Conservation (phyloP, 1,139 yeast genomes). For the Entelexis paramagnoliae region DNA sequence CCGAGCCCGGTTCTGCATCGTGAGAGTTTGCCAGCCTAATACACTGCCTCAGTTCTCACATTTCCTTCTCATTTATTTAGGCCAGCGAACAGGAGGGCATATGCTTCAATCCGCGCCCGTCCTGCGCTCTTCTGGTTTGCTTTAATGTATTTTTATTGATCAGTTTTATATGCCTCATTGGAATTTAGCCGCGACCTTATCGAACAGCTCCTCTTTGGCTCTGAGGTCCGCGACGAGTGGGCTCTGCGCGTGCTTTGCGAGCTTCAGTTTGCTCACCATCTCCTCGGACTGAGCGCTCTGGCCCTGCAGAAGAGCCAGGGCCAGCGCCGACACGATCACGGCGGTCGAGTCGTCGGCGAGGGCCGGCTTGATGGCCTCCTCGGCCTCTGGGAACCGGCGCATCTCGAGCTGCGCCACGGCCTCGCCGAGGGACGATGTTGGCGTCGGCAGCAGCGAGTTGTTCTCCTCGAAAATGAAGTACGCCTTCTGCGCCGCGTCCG, state of each 20-base stretch:
- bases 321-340: constrained; percentile 48
- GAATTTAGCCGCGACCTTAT: constrained; percentile 49
- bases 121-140: too few relatives aligned
- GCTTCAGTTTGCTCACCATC: constrained; percentile 32
- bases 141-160: neutral
- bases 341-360: constrained; percentile 35
- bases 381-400: constrained; percentile 42
- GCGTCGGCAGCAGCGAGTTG: constrained; percentile 39
- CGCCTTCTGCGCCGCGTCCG: constrained; percentile 46
- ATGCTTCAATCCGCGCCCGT: too few relatives aligned
- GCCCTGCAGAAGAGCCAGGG: constrained; percentile 44
- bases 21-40: too few relatives aligned
- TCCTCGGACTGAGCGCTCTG: constrained; percentile 38
- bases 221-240: constrained; percentile 47
- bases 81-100: too few relatives aligned
- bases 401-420: constrained; percentile 40
- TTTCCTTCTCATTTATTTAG: too few relatives aligned
- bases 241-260: constrained; percentile 34
- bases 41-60: too few relatives aligned
- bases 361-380: constrained; percentile 39
- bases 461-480: constrained; percentile 68
- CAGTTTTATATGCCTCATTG: neutral
- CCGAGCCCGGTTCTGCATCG: neutral
- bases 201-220: constrained; percentile 46
- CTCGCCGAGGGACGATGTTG: constrained; percentile 40